Evolutionary conservation across 768 basidiomycete species (phyloP), one percentile per base, ranked within the genome.

Genomic region (Boletellus ananas): DNA sequence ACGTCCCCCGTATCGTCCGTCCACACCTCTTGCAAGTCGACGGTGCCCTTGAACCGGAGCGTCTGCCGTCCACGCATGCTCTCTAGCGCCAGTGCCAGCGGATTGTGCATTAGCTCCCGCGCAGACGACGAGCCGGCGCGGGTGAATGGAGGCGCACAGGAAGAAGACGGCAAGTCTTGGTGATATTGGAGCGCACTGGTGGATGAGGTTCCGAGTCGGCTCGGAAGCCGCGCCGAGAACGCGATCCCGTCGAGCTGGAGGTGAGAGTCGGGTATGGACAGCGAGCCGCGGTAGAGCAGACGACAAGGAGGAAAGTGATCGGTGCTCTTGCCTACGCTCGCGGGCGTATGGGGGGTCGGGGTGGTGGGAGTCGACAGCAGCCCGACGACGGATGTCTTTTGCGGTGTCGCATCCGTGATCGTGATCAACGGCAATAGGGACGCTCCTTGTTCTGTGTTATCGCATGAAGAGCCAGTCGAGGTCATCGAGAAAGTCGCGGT

Each of bases 31-130:
- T 71, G 62, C 34, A 87, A 64, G 25, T 70, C 72, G 16, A 79
- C 74, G 0, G 74, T 72, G 3, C 80, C 84, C 43, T 80, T 70
- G 51, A 86, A 76, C 33, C 79, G 74, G 17, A 90, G 67, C 21
- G 78, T 77, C 1, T 83, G 84, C 17, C 85, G 68, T 16, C 86
- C 84, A 34, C 87, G 86, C 86, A 90, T 88, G 65, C 81, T 87
- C 67, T 90, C 88, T 44, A 90, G 63, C 0, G 85, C 82, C 18
- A 90, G 66, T 4, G 88, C 84, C 12, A 90, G 71, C 0, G 83
- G 81, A 55, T 85, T 87, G 53, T 84, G 72, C 18, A 90, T 73
- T 13, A 90, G 69, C 16, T 73, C 72, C 10, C 53, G 39, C 1
- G 54, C 49, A 5, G 23, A 23, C 23, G 23, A 23, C 23, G 23